Evolutionary conservation across 768 basidiomycete species (phyloP), one percentile per base, ranked within the genome.

Genomic region (Trichaptum fuscoviolaceum): DNA sequence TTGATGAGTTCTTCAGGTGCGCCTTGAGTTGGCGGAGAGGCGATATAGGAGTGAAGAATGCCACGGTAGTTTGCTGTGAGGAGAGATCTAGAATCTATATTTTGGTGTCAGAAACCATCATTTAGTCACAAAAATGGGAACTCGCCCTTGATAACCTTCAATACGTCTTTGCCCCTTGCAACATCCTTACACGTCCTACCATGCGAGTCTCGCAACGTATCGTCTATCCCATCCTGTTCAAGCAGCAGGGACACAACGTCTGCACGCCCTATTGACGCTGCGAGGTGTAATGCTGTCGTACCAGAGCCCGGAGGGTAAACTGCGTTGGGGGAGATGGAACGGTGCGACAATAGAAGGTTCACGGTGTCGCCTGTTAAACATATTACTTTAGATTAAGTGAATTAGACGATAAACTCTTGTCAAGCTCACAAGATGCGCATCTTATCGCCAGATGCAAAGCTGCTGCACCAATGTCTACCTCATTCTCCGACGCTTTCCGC

Each of bases 391-490:
- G 25, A 1, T 25, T 34, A 61, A 34, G 12, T 20, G 23, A 6
- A 23, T 25, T 25, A 15, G 59, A 20, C 25, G 15, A 18, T 23
- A 35, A 26, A 57, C 1, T 6, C 5, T 15, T 12, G 42, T 12
- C 5, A 7, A n/a, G 78, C 86, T 25, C 70, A 91, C 90, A 83
- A 10, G 88, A 87, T 66, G 85, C 91, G 74, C 92, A 93, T 58
- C 90, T 84, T n/a, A 94, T 86, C 12, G 91, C 92, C 1, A 94
- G 84, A 75, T 94, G 92, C 7, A 94, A 77, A 0, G 90, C 90
- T 2, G 90, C 88, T 6, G 91, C 89, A 15, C 85, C 89, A 0
- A 87, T 83, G 72, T 92, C 88, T 0, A 87, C 67, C 18, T 83
- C 81, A 17, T 75, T 77, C 23, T 84, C 85, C 0, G 73, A 65